Conservation (phyloP, 306 rosid species). For the Quercus mongolica region DNA sequence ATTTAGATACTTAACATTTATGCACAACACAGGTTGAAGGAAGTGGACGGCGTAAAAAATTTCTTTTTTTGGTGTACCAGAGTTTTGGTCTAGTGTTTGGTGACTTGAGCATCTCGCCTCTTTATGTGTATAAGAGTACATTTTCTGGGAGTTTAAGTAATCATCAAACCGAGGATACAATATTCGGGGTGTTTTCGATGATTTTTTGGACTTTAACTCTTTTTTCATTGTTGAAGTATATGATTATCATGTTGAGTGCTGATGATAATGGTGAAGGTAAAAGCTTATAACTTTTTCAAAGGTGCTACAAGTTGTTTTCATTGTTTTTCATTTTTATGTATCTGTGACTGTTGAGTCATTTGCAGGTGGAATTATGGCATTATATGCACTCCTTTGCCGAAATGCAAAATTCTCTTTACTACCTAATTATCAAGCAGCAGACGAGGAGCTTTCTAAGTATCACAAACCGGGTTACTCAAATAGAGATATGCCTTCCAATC, state of each 20-base stretch:
- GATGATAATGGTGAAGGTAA: constrained; percentile 84
- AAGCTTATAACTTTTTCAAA: constrained; percentile 9
- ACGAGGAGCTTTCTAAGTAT: constrained; percentile 81
- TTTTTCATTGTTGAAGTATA: constrained; percentile 63
- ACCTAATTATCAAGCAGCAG: constrained; percentile 76
- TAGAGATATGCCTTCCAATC: constrained; percentile 39
- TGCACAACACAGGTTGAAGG: constrained; percentile 44
- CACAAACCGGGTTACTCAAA: constrained; percentile 46
- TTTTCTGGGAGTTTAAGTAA: constrained; percentile 54
- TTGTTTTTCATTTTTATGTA: neutral
- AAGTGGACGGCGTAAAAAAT: constrained; percentile 31
- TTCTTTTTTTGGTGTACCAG: constrained; percentile 52
- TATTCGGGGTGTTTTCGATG: constrained; percentile 72
- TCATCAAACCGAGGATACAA: constrained; percentile 58
- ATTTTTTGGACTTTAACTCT: constrained; percentile 75
- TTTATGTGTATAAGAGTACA: constrained; percentile 62
- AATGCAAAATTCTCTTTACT: constrained; percentile 68
- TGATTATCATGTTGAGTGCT: constrained; percentile 45
- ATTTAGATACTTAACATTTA: neutral
- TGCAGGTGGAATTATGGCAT: constrained; percentile 78
- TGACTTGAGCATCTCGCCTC: constrained; percentile 67
- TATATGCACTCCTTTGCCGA: constrained; percentile 76
- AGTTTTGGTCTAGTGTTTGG: constrained; percentile 78
- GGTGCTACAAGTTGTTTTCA: constrained; percentile 2
- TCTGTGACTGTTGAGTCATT: constrained; percentile 24